Evolutionary conservation across 139 green algal genomes (phyloP), one percentile per base, ranked within the genome.

Genomic region (Chlorella sp.): DNA sequence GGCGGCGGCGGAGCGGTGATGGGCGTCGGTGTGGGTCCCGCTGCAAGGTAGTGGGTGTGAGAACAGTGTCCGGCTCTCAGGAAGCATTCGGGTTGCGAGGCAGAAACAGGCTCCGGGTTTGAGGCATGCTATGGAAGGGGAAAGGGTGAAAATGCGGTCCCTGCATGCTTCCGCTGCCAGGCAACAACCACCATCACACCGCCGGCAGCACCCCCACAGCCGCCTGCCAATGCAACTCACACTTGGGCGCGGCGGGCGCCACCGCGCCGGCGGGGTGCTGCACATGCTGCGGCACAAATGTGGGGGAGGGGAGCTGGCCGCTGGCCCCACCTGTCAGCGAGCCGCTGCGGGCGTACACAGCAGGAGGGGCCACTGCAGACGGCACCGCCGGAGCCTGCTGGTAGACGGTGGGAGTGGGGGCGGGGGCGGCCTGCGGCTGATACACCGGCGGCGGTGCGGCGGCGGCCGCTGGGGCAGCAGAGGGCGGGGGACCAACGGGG

Each of bases 1-100:
- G 90, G 72, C n/a, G 81, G 57, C 3, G 93, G 90, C 39, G 81
- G 64, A 11, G 76, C 76, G 26, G 76, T 83, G 76, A 83, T 83
- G 26, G 76, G 76, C 7, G 76, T 83, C 60, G 76, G 76, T 6
- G 76, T 83, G 76, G 76, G 76, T 68, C 62, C 30, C 87, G 4
- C 74, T 81, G 74, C 74, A 25, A 0, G 74, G 34, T 15, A 38
- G 36, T 2, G 23, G n/a, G n/a, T n/a, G n/a, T n/a, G n/a, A n/a
- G n/a, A n/a, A n/a, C n/a, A n/a, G n/a, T n/a, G n/a, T n/a, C n/a
- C n/a, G n/a, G n/a, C n/a, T n/a, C n/a, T n/a, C n/a, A n/a, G n/a
- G n/a, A n/a, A n/a, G n/a, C n/a, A n/a, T n/a, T n/a, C n/a, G n/a
- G n/a, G n/a, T n/a, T n/a, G n/a, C n/a, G n/a, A n/a, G n/a, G n/a